Conservation (phyloP, 768 basidiomycete genomes). For the Pleurotus pulmonarius region DNA sequence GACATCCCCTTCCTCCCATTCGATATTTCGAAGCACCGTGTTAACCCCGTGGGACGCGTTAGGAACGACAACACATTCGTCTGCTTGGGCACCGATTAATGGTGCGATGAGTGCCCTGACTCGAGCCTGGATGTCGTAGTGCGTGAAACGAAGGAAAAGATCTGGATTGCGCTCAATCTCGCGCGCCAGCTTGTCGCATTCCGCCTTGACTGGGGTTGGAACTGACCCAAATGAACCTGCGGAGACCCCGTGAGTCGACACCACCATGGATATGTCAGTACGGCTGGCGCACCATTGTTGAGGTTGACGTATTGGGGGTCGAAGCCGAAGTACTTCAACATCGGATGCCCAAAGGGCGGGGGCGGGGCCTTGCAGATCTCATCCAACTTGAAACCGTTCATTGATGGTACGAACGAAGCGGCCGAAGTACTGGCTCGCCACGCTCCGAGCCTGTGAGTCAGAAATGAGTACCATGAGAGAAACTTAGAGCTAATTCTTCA, state of each 20-base stretch:
- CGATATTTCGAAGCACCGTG: conserved; percentile 58
- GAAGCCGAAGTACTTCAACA: conserved; percentile 41
- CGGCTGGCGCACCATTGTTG: conserved; percentile 35
- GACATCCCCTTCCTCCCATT: conserved; percentile 59
- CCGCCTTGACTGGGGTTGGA: conserved; percentile 40
- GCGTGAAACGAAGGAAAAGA: conserved; percentile 37
- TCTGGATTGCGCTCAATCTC: conserved; percentile 48
- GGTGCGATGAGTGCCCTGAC: conserved; percentile 44
- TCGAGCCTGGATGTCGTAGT: conserved; percentile 23
- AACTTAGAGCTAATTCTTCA: no score
- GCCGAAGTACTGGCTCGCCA: no score
- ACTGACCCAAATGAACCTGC: conserved; percentile 37
- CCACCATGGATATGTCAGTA: conserved; percentile 1
- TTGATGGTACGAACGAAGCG: not conserved
- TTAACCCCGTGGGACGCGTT: conserved; percentile 59
- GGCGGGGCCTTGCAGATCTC: conserved; percentile 12
- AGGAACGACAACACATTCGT: conserved; percentile 47
- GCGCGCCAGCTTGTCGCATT: conserved; percentile 30
- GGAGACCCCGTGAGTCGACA: conserved; percentile 25
- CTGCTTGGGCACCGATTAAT: conserved; percentile 39
- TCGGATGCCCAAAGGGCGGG: conserved; percentile 41
- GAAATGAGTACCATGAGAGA: no score
- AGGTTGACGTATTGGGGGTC: conserved; percentile 35
- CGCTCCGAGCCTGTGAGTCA: no score
- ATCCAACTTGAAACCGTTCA: not conserved